phyloP scores from a whole-genome alignment of 345 rosid genomes.

The Citrus unshiu region DNA sequence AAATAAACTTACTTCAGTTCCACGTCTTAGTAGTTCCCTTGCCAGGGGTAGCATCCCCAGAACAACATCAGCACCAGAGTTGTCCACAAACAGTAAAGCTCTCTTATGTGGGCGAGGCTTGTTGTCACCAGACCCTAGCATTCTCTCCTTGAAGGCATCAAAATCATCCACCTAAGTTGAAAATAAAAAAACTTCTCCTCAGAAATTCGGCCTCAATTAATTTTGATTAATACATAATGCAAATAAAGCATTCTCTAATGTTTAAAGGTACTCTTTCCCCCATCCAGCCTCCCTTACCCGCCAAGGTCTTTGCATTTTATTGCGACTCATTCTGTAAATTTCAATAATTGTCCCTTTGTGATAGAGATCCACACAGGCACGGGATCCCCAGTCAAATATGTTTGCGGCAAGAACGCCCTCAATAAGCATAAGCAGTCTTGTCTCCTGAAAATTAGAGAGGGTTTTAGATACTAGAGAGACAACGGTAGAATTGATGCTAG shows the following conservation, averaged over 20 bases:
- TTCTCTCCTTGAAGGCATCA: conserved; percentile 82
- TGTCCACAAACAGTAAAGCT: conserved; percentile 96
- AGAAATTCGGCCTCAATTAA: not conserved
- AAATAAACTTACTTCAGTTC: conserved; percentile 74
- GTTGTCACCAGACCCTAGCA: conserved; percentile 64
- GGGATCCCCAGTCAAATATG: conserved; percentile 99
- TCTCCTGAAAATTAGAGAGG: conserved; percentile 54
- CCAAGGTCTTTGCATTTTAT: conserved; percentile 99
- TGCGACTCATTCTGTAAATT: conserved; percentile 97
- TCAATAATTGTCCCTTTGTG: conserved; percentile 98
- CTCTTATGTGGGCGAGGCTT: conserved; percentile 77
- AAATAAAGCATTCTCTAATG: not conserved
- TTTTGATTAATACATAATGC: not conserved
- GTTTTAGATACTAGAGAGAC: not conserved
- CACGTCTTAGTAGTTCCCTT: conserved; percentile 86
- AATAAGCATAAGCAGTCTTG: conserved; percentile 79
- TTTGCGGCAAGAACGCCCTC: conserved; percentile 99
- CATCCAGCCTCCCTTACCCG: conserved; percentile 44
- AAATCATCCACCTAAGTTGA: conserved; percentile 85
- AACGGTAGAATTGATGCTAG: not conserved
- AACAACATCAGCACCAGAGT: conserved; percentile 91
- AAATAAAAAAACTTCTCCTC: not conserved
- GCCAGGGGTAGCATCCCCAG: conserved; percentile 99
- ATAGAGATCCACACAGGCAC: conserved; percentile 97
- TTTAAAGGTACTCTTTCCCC: not conserved